Evolutionary conservation across 2,329 filamentous ascomycete species (phyloP).

Genomic region (Fusarium lateritium): DNA sequence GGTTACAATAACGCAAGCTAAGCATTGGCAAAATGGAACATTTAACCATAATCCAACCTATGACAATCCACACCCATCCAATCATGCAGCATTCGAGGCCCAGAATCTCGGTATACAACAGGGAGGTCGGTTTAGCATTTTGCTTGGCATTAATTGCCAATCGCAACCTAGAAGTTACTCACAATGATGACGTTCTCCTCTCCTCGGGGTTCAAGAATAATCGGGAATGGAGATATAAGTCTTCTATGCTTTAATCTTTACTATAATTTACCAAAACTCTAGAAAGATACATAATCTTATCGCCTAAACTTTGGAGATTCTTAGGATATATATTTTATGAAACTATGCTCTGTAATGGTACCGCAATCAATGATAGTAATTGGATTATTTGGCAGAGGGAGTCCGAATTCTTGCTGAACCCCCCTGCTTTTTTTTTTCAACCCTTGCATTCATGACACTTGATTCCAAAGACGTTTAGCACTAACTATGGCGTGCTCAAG

Average conservation of each 20-base stretch:
- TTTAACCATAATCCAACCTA: neutral
- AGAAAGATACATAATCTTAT: too few species aligned
- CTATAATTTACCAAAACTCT: too few species aligned
- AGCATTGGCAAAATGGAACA: neutral
- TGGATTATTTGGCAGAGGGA: too few species aligned
- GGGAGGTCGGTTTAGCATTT: neutral
- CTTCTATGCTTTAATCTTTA: too few species aligned
- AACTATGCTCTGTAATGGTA: too few species aligned
- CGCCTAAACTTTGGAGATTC: too few species aligned
- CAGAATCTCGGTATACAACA: neutral
- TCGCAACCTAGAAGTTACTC: neutral
- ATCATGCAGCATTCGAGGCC: neutral
- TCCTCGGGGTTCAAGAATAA: too few species aligned
- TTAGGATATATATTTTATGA: too few species aligned
- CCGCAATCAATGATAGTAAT: too few species aligned
- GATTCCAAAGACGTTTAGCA: neutral
- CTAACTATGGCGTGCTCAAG: constrained; percentile 21
- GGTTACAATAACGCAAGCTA: neutral
- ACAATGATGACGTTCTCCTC: neutral
- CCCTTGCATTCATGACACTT: neutral
- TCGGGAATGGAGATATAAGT: too few species aligned
- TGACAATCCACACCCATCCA: neutral
- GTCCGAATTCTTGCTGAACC: too few species aligned
- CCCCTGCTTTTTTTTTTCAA: too few species aligned
- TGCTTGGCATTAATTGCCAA: neutral